Conservation (phyloP, 2,329 filamentous ascomycete species). For the Botryotinia narcissicola region DNA sequence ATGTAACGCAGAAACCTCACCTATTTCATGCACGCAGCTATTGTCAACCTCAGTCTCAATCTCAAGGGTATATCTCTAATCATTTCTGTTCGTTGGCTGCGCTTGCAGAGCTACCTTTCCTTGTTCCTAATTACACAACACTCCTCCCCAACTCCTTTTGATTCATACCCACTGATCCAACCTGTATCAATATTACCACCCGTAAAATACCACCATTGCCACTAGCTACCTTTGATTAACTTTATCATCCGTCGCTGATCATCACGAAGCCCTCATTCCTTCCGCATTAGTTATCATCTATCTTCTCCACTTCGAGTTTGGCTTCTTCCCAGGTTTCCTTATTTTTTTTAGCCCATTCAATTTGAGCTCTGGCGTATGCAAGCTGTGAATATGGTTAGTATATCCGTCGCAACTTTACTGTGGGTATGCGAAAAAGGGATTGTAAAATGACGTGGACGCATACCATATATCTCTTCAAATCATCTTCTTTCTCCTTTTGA, state of each 20-base stretch:
- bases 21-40: not conserved
- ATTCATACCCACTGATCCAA: conserved; percentile 9
- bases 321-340: conserved; percentile 73
- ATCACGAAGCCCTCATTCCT: not conserved
- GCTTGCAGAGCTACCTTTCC: conserved; percentile 4
- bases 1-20: not conserved
- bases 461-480: conserved; percentile 94
- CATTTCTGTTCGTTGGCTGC: not conserved
- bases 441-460: conserved; percentile 40
- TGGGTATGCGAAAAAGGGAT: not conserved
- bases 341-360: conserved; percentile 73
- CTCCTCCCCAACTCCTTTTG: conserved; percentile 1
- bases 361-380: conserved; percentile 68
- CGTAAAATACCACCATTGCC: conserved; percentile 17
- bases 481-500: conserved; percentile 92
- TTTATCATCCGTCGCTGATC: not conserved
- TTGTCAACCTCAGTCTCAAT: not conserved
- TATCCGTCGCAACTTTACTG: not conserved
- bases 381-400: conserved; percentile 48
- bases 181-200: conserved; percentile 23
- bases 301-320: conserved; percentile 67
- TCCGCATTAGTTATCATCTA: conserved; percentile 45
- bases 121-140: conserved; percentile 2
- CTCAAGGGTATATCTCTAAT: conserved; percentile 19
- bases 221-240: not conserved